Evolutionary conservation across 2,329 filamentous ascomycete species (phyloP).

Genomic region (Apiospora kogelbergensis): DNA sequence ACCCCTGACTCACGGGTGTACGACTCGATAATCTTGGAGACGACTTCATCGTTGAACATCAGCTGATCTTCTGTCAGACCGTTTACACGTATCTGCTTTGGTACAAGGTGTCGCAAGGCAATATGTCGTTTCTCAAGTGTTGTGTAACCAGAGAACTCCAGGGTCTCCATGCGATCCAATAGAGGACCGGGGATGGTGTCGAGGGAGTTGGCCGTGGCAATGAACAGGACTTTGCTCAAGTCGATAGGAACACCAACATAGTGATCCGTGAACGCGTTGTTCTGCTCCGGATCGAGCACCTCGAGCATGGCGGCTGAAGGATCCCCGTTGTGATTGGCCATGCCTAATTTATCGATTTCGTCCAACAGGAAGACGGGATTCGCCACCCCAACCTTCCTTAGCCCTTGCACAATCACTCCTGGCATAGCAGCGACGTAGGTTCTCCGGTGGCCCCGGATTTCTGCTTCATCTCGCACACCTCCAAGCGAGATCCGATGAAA

Average conservation of each 20-base stretch:
- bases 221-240: constrained; percentile 94
- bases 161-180: constrained; percentile 95
- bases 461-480: constrained; percentile 92
- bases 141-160: constrained; percentile 90
- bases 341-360: constrained; percentile 96
- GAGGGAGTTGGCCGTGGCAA: constrained; percentile 91
- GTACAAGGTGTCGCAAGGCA: constrained; percentile 87
- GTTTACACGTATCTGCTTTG: constrained; percentile 91
- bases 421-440: constrained; percentile 99
- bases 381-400: constrained; percentile 92
- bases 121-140: constrained; percentile 97
- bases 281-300: constrained; percentile 96
- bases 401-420: constrained; percentile 85
- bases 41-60: constrained; percentile 74
- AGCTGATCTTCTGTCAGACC: constrained; percentile 78
- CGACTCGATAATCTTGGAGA: constrained; percentile 92
- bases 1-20: constrained; percentile 97
- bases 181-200: constrained; percentile 95
- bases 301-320: constrained; percentile 97
- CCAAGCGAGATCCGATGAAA: constrained; percentile 97
- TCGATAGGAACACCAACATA: constrained; percentile 96
- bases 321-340: constrained; percentile 89
- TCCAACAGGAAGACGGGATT: constrained; percentile 96
- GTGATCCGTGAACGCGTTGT: constrained; percentile 91
- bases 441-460: constrained; percentile 90